phyloP scores from a whole-genome alignment of 148 eudicot genomes.

The Mesembryanthemum crystallinum region DNA sequence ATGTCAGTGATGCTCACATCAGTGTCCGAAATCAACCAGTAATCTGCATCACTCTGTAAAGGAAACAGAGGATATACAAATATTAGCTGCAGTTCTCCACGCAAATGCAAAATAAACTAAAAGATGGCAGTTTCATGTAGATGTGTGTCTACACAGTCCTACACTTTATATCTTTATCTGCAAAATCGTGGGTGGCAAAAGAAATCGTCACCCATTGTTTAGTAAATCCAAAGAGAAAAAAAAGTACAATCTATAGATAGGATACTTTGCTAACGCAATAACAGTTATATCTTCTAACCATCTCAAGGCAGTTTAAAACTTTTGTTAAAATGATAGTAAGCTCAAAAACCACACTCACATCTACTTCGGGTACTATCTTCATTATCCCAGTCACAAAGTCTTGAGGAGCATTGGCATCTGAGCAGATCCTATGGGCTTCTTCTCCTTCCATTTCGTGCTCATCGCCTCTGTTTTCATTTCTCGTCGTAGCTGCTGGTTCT shows the following conservation, averaged over 20 bases:
- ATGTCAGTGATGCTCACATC: constrained; percentile 89
- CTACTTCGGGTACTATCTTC: constrained; percentile 97
- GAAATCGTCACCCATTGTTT: background rate
- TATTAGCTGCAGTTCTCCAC: background rate
- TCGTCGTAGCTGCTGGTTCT: constrained; percentile 27
- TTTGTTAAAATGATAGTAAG: background rate
- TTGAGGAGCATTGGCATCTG: constrained; percentile 55
- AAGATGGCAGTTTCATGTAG: background rate
- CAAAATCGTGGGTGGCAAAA: too few species aligned
- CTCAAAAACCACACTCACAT: constrained; percentile 57
- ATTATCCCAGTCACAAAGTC: constrained; percentile 90
- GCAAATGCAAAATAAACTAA: background rate
- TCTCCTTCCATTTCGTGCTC: constrained; percentile 44
- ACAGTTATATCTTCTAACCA: background rate
- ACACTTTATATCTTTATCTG: too few species aligned
- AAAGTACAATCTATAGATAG: background rate
- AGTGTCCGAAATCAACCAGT: constrained; percentile 86
- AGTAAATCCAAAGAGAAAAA: background rate
- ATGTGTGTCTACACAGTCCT: background rate
- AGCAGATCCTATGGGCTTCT: constrained; percentile 39
- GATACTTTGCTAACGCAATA: background rate
- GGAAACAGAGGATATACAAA: constrained; percentile 5
- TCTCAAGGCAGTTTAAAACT: background rate
- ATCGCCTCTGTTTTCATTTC: constrained; percentile 33
- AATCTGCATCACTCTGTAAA: constrained; percentile 86